A percentile compares a stretch with the other conserved stretches of the same genome.
Conservation (phyloP, 2,329 filamentous ascomycete genomes). For the Taxawa tesnikishii region DNA sequence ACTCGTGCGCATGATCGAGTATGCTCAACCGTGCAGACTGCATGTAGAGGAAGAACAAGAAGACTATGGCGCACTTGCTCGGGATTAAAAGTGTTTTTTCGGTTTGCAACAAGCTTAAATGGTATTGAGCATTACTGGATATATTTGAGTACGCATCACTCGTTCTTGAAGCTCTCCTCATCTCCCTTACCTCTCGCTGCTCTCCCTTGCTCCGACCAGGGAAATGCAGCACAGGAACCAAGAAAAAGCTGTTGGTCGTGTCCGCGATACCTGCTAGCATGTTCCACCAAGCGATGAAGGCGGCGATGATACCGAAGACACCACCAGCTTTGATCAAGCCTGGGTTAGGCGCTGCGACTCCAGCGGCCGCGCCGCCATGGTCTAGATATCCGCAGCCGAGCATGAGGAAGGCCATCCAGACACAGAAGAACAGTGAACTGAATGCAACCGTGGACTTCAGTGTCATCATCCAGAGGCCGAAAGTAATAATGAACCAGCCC, state of each 20-base stretch:
- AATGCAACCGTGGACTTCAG: constrained; percentile 67
- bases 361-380: constrained; percentile 6
- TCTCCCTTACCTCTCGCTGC: neutral
- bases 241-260: constrained; percentile 20
- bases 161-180: too few relatives aligned
- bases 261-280: constrained; percentile 60
- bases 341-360: constrained; percentile 19
- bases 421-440: constrained; percentile 63
- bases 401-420: constrained; percentile 61
- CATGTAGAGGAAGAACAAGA: too few relatives aligned
- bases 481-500: constrained; percentile 80
- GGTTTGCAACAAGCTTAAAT: too few relatives aligned
- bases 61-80: too few relatives aligned
- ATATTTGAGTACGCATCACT: too few relatives aligned
- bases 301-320: constrained; percentile 66
- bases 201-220: constrained; percentile 19
- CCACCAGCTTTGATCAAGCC: constrained; percentile 54
- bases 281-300: constrained; percentile 80
- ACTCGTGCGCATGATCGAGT: too few relatives aligned
- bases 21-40: too few relatives aligned
- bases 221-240: constrained; percentile 20
- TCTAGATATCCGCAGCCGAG: constrained; percentile 52
- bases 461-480: constrained; percentile 60
- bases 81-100: too few relatives aligned
- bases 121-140: too few relatives aligned